Evolutionary conservation across 164 flowering plant species (phyloP).

Genomic region (Berberis thunbergii): DNA sequence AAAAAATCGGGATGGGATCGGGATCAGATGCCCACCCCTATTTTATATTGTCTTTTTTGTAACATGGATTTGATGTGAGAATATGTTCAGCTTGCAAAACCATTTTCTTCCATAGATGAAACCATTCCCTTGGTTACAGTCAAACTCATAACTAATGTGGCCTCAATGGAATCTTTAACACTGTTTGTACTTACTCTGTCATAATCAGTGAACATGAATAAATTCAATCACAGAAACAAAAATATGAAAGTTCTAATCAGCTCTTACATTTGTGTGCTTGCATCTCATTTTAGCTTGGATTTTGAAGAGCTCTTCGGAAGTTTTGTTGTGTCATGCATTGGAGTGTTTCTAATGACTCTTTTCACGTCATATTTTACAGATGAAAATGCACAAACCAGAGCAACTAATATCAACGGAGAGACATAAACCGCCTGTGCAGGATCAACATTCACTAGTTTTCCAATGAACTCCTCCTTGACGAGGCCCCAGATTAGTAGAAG

Average conservation of each 20-base stretch:
- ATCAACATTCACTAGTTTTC: conserved; percentile 54
- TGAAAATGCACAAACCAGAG: conserved; percentile 67
- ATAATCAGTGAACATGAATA: too few relatives aligned
- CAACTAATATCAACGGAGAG: conserved; percentile 80
- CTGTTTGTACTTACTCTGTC: too few relatives aligned
- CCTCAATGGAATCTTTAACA: too few relatives aligned
- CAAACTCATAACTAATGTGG: too few relatives aligned
- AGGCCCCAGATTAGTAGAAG: conserved; percentile 88
- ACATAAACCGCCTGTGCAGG: conserved; percentile 61
- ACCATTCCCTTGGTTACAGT: too few relatives aligned
- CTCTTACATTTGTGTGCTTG: background rate
- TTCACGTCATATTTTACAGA: conserved; percentile 71
- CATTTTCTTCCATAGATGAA: too few relatives aligned
- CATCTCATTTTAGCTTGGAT: conserved; percentile 77
- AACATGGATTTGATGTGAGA: too few relatives aligned
- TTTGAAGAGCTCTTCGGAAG: conserved; percentile 75
- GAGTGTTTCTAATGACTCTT: conserved; percentile 38
- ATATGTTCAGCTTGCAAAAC: too few relatives aligned
- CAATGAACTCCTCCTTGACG: conserved; percentile 79
- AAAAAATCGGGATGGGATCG: too few relatives aligned
- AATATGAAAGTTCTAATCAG: background rate
- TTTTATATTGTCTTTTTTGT: too few relatives aligned
- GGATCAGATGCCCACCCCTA: too few relatives aligned
- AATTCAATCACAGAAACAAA: too few relatives aligned
- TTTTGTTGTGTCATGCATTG: conserved; percentile 52